These are phyloP conservation scores for Nadsonia commutata DNA, from an alignment of 1,139 yeast genomes.

Conservation along the genomic window DNA sequence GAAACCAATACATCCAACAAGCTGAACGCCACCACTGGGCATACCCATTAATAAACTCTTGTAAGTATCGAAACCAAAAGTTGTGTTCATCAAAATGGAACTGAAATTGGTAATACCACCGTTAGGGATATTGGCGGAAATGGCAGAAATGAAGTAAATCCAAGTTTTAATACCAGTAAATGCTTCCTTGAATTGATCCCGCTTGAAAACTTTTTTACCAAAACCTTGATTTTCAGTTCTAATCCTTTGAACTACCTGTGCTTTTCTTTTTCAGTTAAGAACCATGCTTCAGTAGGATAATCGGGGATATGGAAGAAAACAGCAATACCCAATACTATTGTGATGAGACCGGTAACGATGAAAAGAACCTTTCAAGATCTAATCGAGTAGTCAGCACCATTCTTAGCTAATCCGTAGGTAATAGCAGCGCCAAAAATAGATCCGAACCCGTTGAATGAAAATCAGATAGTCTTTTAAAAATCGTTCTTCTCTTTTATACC, in stretches of 20 bases:
- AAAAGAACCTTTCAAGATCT: slow-evolving; percentile 38
- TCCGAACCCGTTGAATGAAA: slow-evolving; percentile 43
- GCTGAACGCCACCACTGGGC: slow-evolving; percentile 24
- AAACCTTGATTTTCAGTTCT: slow-evolving; percentile 34
- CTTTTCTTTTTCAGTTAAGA: slow-evolving; percentile 35
- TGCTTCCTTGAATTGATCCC: slow-evolving; percentile 35
- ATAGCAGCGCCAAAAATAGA: slow-evolving; percentile 39
- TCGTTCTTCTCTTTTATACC: slow-evolving; percentile 39
- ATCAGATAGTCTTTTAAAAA: slow-evolving; percentile 34
- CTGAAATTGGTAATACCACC: slow-evolving; percentile 38
- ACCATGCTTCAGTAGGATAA: slow-evolving; percentile 40
- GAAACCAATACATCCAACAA: slow-evolving; percentile 17
- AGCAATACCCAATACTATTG: slow-evolving; percentile 36
- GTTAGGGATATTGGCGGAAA: slow-evolving; percentile 34
- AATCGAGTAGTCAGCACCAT: slow-evolving; percentile 23
- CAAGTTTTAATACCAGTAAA: slow-evolving; percentile 33
- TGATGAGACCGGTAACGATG: slow-evolving; percentile 34
- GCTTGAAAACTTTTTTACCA: slow-evolving; percentile 39
- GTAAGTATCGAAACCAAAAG: slow-evolving; percentile 26
- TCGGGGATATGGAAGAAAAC: slow-evolving; percentile 36
- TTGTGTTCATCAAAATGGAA: slow-evolving; percentile 25
- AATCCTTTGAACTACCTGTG: slow-evolving; percentile 38
- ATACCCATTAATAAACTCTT: slow-evolving; percentile 28
- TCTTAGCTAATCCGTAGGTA: slow-evolving; percentile 33
- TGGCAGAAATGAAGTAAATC: slow-evolving; percentile 29